Percentiles rank a stretch among this genome's conserved stretches.
Conservation (phyloP, 2,329 filamentous ascomycete species). For the Trichophyton benhamiae region DNA sequence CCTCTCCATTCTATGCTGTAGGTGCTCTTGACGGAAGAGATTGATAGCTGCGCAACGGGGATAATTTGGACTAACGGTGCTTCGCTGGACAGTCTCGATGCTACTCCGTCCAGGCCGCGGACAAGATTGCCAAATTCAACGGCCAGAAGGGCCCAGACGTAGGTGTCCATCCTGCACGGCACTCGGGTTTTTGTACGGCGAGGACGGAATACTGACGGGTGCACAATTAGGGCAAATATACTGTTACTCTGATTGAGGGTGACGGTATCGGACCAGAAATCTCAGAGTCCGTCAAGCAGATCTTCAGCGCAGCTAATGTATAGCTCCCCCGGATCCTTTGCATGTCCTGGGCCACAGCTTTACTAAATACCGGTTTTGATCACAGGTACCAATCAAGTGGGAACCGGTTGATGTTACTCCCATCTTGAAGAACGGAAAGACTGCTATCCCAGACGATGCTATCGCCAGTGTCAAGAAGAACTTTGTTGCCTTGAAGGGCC, state of each 20-base stretch:
- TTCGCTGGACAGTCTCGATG: conserved; percentile 45
- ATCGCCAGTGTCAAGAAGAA: conserved; percentile 91
- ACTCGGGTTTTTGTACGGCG: background rate
- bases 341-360: background rate
- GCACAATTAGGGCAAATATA: conserved; percentile 67
- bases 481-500: conserved; percentile 96
- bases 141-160: conserved; percentile 81
- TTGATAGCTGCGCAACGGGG: conserved; percentile 4
- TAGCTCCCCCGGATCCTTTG: conserved; percentile 9
- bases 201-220: background rate
- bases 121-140: conserved; percentile 83
- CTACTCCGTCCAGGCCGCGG: conserved; percentile 42
- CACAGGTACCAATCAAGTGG: conserved; percentile 81
- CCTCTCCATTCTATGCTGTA: conserved; percentile 47
- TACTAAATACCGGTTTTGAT: background rate
- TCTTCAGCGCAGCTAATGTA: conserved; percentile 91
- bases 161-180: conserved; percentile 33
- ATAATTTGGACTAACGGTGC: conserved; percentile 10
- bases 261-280: conserved; percentile 99
- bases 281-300: conserved; percentile 94
- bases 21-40: conserved; percentile 18
- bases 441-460: conserved; percentile 80
- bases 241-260: conserved; percentile 94
- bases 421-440: conserved; percentile 86
- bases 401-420: conserved; percentile 95